Conservation (phyloP, 768 basidiomycete genomes). For the Auriscalpium microsporum region DNA sequence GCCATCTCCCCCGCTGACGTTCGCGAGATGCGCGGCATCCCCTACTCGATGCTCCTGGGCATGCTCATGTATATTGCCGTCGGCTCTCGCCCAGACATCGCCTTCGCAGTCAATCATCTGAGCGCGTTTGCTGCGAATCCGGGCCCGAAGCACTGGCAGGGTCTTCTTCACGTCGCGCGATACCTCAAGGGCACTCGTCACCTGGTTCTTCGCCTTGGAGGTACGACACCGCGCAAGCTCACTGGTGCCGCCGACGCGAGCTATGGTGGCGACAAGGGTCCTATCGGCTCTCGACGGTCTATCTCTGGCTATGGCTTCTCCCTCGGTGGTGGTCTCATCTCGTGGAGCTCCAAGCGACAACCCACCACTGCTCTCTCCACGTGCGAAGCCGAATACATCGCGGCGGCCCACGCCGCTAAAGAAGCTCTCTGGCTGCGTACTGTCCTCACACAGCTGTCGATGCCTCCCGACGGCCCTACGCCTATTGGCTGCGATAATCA, state of each 20-base stretch:
- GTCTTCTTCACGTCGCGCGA: constrained; percentile 26
- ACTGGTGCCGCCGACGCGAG: constrained; percentile 20
- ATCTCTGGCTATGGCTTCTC: constrained; percentile 30
- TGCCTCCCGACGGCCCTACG: not conserved
- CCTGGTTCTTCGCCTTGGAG: constrained; percentile 16
- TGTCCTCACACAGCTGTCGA: constrained; percentile 13
- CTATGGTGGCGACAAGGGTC: constrained; percentile 9
- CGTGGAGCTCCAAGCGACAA: constrained; percentile 32
- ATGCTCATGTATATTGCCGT: constrained; percentile 18
- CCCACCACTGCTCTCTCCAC: constrained; percentile 29
- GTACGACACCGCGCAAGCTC: not conserved
- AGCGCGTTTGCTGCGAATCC: constrained; percentile 21
- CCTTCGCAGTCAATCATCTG: not conserved
- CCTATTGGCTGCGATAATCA: not conserved
- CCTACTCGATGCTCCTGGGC: constrained; percentile 17
- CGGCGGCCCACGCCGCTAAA: constrained; percentile 23
- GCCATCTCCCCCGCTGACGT: constrained; percentile 4
- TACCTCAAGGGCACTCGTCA: constrained; percentile 30
- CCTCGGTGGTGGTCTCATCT: constrained; percentile 27
- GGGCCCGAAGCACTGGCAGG: constrained; percentile 27
- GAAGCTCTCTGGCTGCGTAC: constrained; percentile 27
- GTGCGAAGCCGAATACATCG: constrained; percentile 33
- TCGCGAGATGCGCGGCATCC: not conserved
- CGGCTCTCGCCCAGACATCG: constrained; percentile 6
- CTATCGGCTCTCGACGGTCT: constrained; percentile 19